Percentiles rank a stretch among this genome's conserved stretches.
Evolutionary conservation across 2,329 filamentous ascomycete genomes (phyloP).

Genomic region (Calonectria crousiana): DNA sequence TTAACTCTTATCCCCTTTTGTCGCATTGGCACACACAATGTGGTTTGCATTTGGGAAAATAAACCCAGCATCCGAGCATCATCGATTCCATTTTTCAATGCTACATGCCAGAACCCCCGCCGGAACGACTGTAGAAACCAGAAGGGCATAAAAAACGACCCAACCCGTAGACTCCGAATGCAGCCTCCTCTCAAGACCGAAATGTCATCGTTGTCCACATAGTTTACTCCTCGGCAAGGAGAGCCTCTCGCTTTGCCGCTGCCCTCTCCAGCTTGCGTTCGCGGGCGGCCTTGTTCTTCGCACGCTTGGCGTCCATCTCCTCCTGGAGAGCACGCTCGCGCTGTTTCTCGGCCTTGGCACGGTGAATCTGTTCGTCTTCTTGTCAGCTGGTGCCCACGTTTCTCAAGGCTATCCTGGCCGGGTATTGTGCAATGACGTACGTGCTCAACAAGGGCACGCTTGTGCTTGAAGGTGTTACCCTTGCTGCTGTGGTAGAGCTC

Average conservation of each 20-base stretch:
- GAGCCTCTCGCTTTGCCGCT: slow-evolving; percentile 88
- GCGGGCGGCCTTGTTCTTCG: slow-evolving; percentile 99
- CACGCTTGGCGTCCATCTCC: slow-evolving; percentile 99
- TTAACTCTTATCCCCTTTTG: neutral
- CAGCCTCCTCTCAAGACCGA: slow-evolving; percentile 66
- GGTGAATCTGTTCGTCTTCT: slow-evolving; percentile 83
- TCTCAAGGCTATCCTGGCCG: neutral
- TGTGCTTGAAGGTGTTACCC: slow-evolving; percentile 99
- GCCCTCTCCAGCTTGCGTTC: slow-evolving; percentile 97
- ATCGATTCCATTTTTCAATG: slow-evolving; percentile 68
- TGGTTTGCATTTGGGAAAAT: slow-evolving; percentile 36
- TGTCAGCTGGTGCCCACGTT: slow-evolving; percentile 31
- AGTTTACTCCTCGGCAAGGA: slow-evolving; percentile 75
- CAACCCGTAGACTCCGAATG: slow-evolving; percentile 72
- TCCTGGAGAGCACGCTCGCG: slow-evolving; percentile 97
- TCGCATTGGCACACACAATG: slow-evolving; percentile 4
- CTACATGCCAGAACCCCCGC: slow-evolving; percentile 68
- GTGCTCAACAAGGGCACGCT: slow-evolving; percentile 99
- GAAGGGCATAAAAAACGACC: slow-evolving; percentile 63
- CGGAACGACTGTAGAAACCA: slow-evolving; percentile 62
- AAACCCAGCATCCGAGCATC: slow-evolving; percentile 53
- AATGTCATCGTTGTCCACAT: slow-evolving; percentile 58
- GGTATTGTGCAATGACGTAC: slow-evolving; percentile 72
- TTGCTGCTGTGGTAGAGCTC: slow-evolving; percentile 99
- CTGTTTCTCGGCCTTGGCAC: slow-evolving; percentile 99